Evolutionary conservation across 1,284 basidiomycete species (phyloP).

Genomic region (Ceraceosorus bombacis): DNA sequence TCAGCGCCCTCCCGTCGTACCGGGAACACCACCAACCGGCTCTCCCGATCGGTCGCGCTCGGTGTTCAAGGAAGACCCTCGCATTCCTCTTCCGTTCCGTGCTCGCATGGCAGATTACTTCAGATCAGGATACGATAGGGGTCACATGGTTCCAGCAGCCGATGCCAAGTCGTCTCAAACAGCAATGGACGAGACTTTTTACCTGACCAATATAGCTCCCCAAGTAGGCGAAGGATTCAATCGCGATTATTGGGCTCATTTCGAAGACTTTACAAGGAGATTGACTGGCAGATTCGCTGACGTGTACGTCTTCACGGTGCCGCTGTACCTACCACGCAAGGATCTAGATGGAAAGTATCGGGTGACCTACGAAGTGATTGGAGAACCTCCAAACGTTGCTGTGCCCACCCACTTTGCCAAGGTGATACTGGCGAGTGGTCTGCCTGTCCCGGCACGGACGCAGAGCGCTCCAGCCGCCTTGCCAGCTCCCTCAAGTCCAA

Average conservation of each 20-base stretch:
- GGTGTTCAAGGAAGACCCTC: constrained; percentile 76
- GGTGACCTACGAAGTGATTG: constrained; percentile 81
- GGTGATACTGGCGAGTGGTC: constrained; percentile 63
- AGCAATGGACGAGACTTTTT: constrained; percentile 96
- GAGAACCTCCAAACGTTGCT: constrained; percentile 74
- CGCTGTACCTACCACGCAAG: constrained; percentile 83
- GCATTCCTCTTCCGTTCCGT: constrained; percentile 70
- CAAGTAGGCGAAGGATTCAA: constrained; percentile 98
- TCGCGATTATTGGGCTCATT: constrained; percentile 66
- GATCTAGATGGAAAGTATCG: constrained; percentile 85
- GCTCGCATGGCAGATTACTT: constrained; percentile 73
- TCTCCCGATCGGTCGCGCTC: constrained; percentile 59
- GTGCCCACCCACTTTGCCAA: constrained; percentile 99
- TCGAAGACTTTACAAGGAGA: constrained; percentile 84
- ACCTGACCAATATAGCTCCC: constrained; percentile 90
- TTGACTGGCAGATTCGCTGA: constrained; percentile 79
- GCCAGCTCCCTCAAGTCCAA: background rate
- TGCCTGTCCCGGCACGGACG: constrained; percentile 7
- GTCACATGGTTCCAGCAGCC: constrained; percentile 85
- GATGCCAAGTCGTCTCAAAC: constrained; percentile 84
- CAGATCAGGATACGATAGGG: constrained; percentile 74
- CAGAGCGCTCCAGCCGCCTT: background rate
- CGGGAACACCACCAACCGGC: constrained; percentile 55
- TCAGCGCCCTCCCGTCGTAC: constrained; percentile 36
- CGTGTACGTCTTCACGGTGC: constrained; percentile 95